Evolutionary conservation across 495 filamentous ascomycete genomes (phyloP).

Genomic region (Rusavskia elegans): DNA sequence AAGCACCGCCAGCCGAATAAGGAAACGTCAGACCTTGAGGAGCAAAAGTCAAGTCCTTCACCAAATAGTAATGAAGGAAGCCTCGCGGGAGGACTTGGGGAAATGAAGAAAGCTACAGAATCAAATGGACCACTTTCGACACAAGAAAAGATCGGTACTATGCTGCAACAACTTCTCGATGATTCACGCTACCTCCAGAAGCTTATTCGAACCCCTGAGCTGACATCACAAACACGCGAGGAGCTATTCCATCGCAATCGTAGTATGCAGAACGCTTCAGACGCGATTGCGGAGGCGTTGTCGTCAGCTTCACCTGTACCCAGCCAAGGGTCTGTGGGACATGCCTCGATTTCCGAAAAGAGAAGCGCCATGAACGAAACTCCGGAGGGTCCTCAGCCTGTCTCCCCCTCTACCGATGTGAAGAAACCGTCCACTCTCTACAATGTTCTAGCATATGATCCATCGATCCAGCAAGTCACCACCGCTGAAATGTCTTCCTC

Average conservation of each 20-base stretch:
- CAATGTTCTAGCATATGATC: slow-evolving; percentile 60
- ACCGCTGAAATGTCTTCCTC: slow-evolving; percentile 47
- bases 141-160: neutral
- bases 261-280: neutral
- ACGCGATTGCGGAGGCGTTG: neutral
- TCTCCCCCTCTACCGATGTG: neutral
- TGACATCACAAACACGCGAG: neutral
- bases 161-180: neutral
- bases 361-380: neutral
- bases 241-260: neutral
- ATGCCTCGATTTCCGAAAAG: neutral
- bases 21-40: neutral
- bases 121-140: neutral
- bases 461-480: slow-evolving; percentile 40
- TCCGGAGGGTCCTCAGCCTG: neutral
- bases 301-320: neutral
- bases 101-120: neutral
- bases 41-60: neutral
- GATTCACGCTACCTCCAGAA: neutral
- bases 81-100: neutral
- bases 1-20: slow-evolving; percentile 18
- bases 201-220: neutral
- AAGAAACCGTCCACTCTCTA: slow-evolving; percentile 32
- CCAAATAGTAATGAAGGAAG: neutral
- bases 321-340: too few species aligned